These are phyloP conservation scores for Aspergillus proliferans DNA, from an alignment of 2,329 filamentous ascomycete species.

Conservation along the genomic window DNA sequence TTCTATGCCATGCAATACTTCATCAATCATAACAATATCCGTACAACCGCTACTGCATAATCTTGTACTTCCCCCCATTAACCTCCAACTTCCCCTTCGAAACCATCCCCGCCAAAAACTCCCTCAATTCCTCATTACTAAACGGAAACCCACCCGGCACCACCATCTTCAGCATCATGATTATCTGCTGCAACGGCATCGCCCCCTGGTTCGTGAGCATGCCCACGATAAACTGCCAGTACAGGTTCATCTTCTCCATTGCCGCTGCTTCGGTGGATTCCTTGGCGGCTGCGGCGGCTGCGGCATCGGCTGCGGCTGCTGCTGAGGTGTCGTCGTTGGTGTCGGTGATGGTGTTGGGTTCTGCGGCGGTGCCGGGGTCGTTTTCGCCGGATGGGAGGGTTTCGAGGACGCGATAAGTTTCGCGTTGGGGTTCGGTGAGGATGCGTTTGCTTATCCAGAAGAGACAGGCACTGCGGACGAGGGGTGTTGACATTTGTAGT, in stretches of 20 bases:
- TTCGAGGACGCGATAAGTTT: slow-evolving; percentile 54
- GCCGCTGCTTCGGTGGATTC: slow-evolving; percentile 52
- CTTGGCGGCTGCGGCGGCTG: slow-evolving; percentile 37
- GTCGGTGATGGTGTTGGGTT: slow-evolving; percentile 19
- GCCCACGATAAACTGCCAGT: slow-evolving; percentile 86
- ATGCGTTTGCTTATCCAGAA: slow-evolving; percentile 60
- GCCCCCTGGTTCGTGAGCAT: slow-evolving; percentile 91
- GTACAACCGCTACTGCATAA: slow-evolving; percentile 13
- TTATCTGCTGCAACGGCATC: slow-evolving; percentile 75
- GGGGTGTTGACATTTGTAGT: slow-evolving; percentile 50
- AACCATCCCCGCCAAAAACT: slow-evolving; percentile 76
- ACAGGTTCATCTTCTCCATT: slow-evolving; percentile 64
- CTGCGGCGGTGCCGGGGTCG: slow-evolving; percentile 11
- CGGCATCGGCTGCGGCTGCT: slow-evolving; percentile 35
- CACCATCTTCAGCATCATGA: slow-evolving; percentile 93
- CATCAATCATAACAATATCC: too few species aligned
- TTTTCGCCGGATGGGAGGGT: slow-evolving; percentile 35
- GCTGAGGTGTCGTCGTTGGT: slow-evolving; percentile 15
- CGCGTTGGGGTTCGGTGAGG: slow-evolving; percentile 40
- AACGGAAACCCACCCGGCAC: slow-evolving; percentile 83
- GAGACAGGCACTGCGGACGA: slow-evolving; percentile 54
- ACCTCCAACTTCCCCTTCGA: slow-evolving; percentile 61
- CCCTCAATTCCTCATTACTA: slow-evolving; percentile 79
- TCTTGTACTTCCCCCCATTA: slow-evolving; percentile 64
- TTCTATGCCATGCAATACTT: too few species aligned